phyloP scores from a whole-genome alignment of 139 green algal species.

The Chlamydomonas applanata region DNA sequence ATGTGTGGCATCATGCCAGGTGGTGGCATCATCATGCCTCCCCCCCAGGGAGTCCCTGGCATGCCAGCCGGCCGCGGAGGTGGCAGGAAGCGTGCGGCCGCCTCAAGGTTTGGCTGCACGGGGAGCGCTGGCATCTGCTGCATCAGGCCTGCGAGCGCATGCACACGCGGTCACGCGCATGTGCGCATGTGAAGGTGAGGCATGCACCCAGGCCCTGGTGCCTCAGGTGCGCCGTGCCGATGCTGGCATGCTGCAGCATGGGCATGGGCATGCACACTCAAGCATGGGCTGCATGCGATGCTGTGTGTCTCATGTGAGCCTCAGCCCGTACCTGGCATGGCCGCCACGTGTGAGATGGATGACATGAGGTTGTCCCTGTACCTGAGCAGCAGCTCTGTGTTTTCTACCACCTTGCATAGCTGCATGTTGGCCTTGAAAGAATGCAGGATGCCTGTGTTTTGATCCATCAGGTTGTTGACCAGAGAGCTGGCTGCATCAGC shows the following conservation, averaged over 20 bases:
- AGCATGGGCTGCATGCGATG: not conserved
- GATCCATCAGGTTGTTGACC: not conserved
- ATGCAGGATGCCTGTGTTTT: constrained; percentile 66
- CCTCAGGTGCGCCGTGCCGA: not conserved
- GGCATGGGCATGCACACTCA: not conserved
- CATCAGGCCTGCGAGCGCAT: constrained; percentile 1
- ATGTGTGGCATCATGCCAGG: no score
- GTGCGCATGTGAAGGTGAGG: not conserved
- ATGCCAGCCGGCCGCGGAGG: not conserved
- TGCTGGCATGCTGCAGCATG: not conserved
- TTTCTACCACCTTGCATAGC: constrained; percentile 71
- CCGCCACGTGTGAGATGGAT: constrained; percentile 71
- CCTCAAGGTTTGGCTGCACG: constrained; percentile 71
- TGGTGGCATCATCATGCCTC: no score
- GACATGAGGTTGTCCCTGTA: constrained; percentile 83
- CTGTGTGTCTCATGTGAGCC: not conserved
- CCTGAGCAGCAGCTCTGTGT: constrained; percentile 76
- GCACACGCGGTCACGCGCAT: not conserved
- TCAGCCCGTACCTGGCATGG: constrained; percentile 28
- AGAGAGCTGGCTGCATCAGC: no score
- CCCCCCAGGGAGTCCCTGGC: no score
- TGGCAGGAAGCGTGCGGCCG: constrained; percentile 63
- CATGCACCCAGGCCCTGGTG: not conserved
- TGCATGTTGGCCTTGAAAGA: constrained; percentile 63
- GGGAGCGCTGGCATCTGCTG: constrained; percentile 81